Base-by-base conservation (phyloP, 2,329 filamentous ascomycete genomes). In the Penicillium sp. region DNA sequence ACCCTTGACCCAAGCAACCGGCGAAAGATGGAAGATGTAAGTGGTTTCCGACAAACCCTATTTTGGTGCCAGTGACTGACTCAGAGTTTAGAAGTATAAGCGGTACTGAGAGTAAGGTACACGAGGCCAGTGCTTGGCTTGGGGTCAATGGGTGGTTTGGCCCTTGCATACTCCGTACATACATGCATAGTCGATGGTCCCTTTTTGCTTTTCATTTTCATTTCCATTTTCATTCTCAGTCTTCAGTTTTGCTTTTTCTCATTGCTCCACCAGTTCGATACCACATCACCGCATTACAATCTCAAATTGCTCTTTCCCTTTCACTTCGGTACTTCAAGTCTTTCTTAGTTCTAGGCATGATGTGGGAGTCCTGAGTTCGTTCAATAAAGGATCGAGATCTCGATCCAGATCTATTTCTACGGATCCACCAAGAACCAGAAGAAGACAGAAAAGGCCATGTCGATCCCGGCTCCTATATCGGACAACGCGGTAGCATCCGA, bases 11-110 rank as follows among this genome's bases (percentile, higher is more conserved):
- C 86, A 46, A 77, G 82, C 54, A 90, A 95, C 64, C 74, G 85
- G 64, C 79, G 87, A 61, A 83, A 86, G 64, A 82, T 89, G 63
- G 87, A 95, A 61, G 90, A 96, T 77, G 91, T 95, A 73, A 81
- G 88, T 83, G 57, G 21, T 42, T n/a, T 7, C 15, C 6, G 21
- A 15, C 28, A 47, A 31, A 45, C 9, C 17, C 28, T 32, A n/a
- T 19, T 21, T 19, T 19, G 24, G 19, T 29, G 45, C 10, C 17
- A 32, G 28, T 49, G 33, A 19, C 57, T 57, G 34, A 54, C 42
- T 10, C 1, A 47, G 13, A 24, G 28, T 31, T 8, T 50, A 72
- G 71, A 73, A 73, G 69, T 73, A 73, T 58, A 72, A 72, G 60
- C 64, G 62, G 45, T 64, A 71, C 57, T 72, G 43, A 54, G 35